These are phyloP conservation scores for Hebeloma cylindrosporum DNA, from an alignment of 768 basidiomycete species.

Conservation along the genomic window DNA sequence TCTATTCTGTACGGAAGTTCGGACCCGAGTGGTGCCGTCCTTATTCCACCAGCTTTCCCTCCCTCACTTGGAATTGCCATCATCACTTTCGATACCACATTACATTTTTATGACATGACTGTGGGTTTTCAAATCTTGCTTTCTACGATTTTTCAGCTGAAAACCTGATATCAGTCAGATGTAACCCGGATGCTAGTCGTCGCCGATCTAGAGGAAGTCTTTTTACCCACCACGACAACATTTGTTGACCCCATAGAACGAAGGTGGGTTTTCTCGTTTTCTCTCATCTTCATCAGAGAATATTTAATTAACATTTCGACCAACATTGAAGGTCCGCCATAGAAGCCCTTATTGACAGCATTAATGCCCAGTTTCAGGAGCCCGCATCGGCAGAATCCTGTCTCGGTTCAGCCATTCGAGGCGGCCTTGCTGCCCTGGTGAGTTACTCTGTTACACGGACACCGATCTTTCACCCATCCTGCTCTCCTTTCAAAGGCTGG, in stretches of 20 bases:
- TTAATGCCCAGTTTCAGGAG: constrained; percentile 63
- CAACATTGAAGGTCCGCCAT: constrained; percentile 51
- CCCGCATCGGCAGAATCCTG: constrained; percentile 55
- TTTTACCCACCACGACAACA: constrained; percentile 74
- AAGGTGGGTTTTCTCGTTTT: constrained; percentile 41
- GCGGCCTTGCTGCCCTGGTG: constrained; percentile 71
- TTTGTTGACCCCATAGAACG: constrained; percentile 76
- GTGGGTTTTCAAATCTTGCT: constrained; percentile 45
- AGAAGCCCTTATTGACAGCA: constrained; percentile 59
- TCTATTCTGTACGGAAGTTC: constrained; percentile 61
- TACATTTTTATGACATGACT: constrained; percentile 89
- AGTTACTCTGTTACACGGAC: constrained; percentile 32
- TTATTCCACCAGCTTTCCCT: constrained; percentile 35
- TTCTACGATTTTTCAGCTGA: constrained; percentile 13
- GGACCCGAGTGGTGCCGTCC: constrained; percentile 30
- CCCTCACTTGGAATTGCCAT: constrained; percentile 69
- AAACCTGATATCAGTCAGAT: constrained; percentile 41
- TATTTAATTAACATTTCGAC: neutral
- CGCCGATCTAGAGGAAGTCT: constrained; percentile 90
- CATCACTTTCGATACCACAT: constrained; percentile 72
- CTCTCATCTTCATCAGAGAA: neutral
- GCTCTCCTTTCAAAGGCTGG: constrained; percentile 48
- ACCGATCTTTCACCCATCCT: too few relatives aligned
- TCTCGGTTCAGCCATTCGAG: constrained; percentile 75
- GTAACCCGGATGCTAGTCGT: constrained; percentile 74